Conservation (phyloP, 495 filamentous ascomycete genomes). For the Cryomyces minteri region DNA sequence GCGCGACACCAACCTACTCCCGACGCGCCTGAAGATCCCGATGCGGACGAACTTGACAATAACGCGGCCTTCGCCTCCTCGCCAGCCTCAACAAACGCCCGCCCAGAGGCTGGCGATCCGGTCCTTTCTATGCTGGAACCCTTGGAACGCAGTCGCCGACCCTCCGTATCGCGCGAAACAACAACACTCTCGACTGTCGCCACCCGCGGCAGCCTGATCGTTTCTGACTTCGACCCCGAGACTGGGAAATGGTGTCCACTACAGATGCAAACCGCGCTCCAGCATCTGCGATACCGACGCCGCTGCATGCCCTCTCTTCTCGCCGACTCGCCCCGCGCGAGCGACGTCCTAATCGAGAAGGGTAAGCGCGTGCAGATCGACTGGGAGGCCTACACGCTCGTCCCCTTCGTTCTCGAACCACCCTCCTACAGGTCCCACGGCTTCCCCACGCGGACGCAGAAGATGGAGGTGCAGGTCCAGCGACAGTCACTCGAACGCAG, state of each 20-base stretch:
- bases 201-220: too few relatives aligned
- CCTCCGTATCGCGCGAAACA: too few relatives aligned
- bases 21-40: not conserved
- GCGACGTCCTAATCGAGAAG: constrained; percentile 16
- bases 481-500: too few relatives aligned
- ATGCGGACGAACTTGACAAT: not conserved
- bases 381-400: constrained; percentile 13
- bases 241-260: not conserved
- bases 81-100: too few relatives aligned
- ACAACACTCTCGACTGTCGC: too few relatives aligned
- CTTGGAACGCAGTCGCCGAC: too few relatives aligned
- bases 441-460: not conserved
- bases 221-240: too few relatives aligned
- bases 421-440: constrained; percentile 7
- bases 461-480: too few relatives aligned
- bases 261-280: not conserved
- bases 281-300: constrained; percentile 16
- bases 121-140: too few relatives aligned
- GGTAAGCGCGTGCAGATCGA: constrained; percentile 19
- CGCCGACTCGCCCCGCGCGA: constrained; percentile 13
- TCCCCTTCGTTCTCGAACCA: constrained; percentile 1
- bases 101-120: too few relatives aligned
- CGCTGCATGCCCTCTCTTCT: constrained; percentile 19
- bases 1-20: not conserved
- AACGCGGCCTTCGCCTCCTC: not conserved